Percentiles rank a stretch among this genome's conserved stretches.
phyloP scores from a whole-genome alignment of 305 asterid genomes.

The Fraxinus paxiana region DNA sequence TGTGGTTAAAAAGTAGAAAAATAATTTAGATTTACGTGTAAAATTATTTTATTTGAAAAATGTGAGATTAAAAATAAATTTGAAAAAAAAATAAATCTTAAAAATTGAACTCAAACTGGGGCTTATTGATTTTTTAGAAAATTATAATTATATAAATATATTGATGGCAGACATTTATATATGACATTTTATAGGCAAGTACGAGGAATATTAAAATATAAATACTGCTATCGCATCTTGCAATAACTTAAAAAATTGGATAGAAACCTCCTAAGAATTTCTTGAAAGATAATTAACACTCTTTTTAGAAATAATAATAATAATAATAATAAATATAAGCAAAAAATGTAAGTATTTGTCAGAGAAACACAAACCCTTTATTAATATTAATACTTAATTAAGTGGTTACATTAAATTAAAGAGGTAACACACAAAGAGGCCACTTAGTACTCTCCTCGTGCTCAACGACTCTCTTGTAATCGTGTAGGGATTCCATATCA shows the following conservation, averaged over 20 bases:
- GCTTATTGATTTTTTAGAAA: background rate
- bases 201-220: background rate
- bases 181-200: background rate
- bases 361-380: background rate
- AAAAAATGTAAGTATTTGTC: background rate
- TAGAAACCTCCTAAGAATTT: background rate
- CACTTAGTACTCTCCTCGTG: conserved; percentile 27
- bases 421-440: conserved; percentile 13
- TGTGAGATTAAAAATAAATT: background rate
- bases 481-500: conserved; percentile 34
- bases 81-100: background rate
- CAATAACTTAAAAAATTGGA: background rate
- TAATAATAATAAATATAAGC: background rate
- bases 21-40: background rate
- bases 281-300: background rate
- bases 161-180: background rate
- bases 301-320: background rate
- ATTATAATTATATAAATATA: background rate
- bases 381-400: background rate
- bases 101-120: background rate
- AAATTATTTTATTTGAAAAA: background rate
- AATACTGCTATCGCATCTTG: background rate
- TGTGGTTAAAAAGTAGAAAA: background rate
- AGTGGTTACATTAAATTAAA: background rate
- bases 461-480: conserved; percentile 19